Evolutionary conservation across 176 grass and related monocot species (phyloP).

Genomic region (Musa schizocarpa): DNA sequence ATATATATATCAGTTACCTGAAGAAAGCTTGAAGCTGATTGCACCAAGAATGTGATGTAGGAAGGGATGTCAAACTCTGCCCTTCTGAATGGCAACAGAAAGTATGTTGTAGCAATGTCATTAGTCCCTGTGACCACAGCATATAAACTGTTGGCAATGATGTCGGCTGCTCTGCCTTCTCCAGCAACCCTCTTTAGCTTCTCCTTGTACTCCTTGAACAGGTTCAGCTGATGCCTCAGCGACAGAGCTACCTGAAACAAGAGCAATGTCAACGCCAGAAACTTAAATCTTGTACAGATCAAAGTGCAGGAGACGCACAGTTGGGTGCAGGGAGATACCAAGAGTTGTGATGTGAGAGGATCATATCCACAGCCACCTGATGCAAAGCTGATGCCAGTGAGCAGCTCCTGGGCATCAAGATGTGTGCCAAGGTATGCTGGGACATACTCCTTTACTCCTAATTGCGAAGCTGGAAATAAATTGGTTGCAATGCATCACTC

Average conservation of each 20-base stretch:
- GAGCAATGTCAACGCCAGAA: too few species aligned
- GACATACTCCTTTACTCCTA: slow-evolving; percentile 60
- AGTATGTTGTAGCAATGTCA: slow-evolving; percentile 34
- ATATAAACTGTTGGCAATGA: too few species aligned
- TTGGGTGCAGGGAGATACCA: slow-evolving; percentile 6
- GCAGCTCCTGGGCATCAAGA: slow-evolving; percentile 31
- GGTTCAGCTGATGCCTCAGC: too few species aligned
- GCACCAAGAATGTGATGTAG: slow-evolving; percentile 43
- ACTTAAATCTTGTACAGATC: too few species aligned
- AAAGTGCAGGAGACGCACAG: too few species aligned
- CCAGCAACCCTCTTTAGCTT: too few species aligned
- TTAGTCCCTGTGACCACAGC: too few species aligned
- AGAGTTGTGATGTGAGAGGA: slow-evolving; percentile 39
- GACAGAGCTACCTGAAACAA: too few species aligned
- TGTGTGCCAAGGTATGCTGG: slow-evolving; percentile 44
- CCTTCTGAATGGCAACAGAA: slow-evolving; percentile 27
- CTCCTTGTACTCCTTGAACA: too few species aligned
- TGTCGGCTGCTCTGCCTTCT: too few species aligned
- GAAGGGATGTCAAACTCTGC: slow-evolving; percentile 34
- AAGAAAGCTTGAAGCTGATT: slow-evolving; percentile 1
- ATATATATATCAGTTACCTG: too few species aligned
- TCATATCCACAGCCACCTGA: slow-evolving; percentile 67
- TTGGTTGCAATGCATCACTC: not conserved
- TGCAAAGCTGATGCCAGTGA: slow-evolving; percentile 75
- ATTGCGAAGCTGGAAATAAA: slow-evolving; percentile 28